Base-by-base conservation (phyloP, 768 basidiomycete species). In the Cubamyces sp. region DNA sequence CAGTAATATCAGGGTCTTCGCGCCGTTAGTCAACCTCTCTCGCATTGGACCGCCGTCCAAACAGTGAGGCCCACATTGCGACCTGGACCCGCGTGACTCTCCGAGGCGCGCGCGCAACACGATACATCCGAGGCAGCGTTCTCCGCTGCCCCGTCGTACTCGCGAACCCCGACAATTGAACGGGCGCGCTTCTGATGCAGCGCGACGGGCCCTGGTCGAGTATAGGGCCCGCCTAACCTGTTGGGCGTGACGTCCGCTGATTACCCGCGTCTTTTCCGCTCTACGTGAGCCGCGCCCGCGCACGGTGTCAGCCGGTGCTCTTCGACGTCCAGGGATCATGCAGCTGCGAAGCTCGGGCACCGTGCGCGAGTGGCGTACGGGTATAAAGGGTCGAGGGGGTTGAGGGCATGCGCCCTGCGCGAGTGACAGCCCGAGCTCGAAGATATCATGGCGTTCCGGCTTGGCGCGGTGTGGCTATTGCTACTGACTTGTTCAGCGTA, bases 211-310 rank as follows among this genome's bases (percentile, higher is more conserved):
- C 53, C 55, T 54, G 43, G 45, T 45, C 42, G 46, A 41, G 54
- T 28, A 21, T 18, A 4, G 37, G 21, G 40, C 19, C 8, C 21
- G 46, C 47, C 30, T n/a, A 45, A 19, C 30, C 25, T 14, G 52
- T 30, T 26, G 23, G 52, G 25, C n/a, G 37, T 23, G 39, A 43
- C 40, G 48, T 60, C 71, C 69, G 71, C 51, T 54, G 57, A 68
- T 72, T 70, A 52, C 66, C 71, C 71, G 71, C 52, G 45, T 39
- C 70, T 70, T 70, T 16, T 67, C 68, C 69, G 69, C 62, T 37
- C 26, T 15, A 39, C 39, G n/a, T 49, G n/a, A 30, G 34, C 16
- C 48, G 43, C 40, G 45, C 51, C 34, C 28, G 48, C 39, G 8
- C 50, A 43, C 57, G 41, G 54, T 46, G 49, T 53, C 62, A 62